phyloP scores from a whole-genome alignment of 495 filamentous ascomycete species.

The Trichoderma gamsii region DNA sequence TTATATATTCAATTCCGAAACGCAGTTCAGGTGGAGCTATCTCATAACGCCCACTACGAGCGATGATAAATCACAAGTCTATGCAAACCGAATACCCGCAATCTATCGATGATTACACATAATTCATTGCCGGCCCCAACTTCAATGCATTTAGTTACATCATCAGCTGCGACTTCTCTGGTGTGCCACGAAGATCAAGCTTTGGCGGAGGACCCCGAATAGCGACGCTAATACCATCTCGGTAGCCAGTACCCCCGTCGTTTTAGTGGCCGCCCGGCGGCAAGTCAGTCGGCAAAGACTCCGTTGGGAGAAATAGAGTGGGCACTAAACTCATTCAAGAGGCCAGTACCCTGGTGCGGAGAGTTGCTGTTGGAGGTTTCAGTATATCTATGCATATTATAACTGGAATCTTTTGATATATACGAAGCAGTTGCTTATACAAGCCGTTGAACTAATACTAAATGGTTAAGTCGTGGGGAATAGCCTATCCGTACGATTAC shows the following conservation, averaged over 20 bases:
- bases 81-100: background rate
- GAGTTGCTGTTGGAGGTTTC: background rate
- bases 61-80: background rate
- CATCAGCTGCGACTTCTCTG: background rate
- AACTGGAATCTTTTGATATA: background rate
- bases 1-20: background rate
- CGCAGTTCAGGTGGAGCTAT: background rate
- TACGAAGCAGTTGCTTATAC: background rate
- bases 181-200: background rate
- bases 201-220: background rate
- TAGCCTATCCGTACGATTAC: constrained; percentile 3
- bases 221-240: background rate
- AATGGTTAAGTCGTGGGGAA: background rate
- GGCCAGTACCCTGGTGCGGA: background rate
- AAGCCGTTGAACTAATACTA: background rate
- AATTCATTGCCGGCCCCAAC: background rate
- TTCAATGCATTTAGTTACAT: background rate
- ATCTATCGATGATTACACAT: background rate
- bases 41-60: background rate
- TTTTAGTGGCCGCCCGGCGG: background rate
- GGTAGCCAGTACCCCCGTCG: background rate
- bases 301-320: background rate
- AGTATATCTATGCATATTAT: background rate
- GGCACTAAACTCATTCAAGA: background rate
- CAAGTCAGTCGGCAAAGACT: background rate